phyloP scores from a whole-genome alignment of 768 basidiomycete genomes.

The Suillus plorans region DNA sequence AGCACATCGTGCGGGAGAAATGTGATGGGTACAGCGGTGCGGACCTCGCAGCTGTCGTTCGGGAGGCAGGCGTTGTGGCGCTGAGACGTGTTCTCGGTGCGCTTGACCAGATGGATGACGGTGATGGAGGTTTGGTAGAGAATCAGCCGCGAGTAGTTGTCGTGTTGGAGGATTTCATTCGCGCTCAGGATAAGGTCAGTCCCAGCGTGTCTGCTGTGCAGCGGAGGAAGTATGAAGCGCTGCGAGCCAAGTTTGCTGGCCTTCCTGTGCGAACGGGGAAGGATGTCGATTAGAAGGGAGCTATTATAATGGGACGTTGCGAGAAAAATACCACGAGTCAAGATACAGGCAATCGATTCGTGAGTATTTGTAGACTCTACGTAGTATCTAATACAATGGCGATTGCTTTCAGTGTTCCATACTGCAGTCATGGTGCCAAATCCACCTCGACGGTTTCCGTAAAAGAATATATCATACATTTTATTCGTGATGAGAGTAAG shows the following conservation, averaged over 20 bases:
- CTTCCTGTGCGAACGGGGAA: conserved; percentile 53
- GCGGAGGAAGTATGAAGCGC: conserved; percentile 76
- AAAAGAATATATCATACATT: neutral
- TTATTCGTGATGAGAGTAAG: neutral
- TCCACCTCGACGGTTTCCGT: no score
- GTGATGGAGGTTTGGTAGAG: neutral
- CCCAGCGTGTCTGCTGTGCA: conserved; percentile 86
- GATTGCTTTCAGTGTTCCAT: no score
- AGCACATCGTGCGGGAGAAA: conserved; percentile 51
- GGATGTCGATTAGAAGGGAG: conserved; percentile 22
- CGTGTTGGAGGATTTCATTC: conserved; percentile 62
- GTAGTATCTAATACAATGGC: no score
- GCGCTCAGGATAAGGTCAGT: conserved; percentile 75
- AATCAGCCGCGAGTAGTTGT: conserved; percentile 46
- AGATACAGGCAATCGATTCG: no score
- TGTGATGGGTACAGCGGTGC: conserved; percentile 94
- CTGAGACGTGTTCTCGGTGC: conserved; percentile 65
- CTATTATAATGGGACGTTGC: neutral
- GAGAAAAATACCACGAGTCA: no score
- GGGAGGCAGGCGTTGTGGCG: conserved; percentile 89
- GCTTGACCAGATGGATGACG: conserved; percentile 57
- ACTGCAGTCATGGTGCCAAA: no score
- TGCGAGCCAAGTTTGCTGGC: conserved; percentile 84
- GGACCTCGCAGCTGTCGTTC: conserved; percentile 82
- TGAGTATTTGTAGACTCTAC: no score